These are phyloP conservation scores for Roridomyces roridus DNA, from an alignment of 768 basidiomycete species.

Conservation along the genomic window DNA sequence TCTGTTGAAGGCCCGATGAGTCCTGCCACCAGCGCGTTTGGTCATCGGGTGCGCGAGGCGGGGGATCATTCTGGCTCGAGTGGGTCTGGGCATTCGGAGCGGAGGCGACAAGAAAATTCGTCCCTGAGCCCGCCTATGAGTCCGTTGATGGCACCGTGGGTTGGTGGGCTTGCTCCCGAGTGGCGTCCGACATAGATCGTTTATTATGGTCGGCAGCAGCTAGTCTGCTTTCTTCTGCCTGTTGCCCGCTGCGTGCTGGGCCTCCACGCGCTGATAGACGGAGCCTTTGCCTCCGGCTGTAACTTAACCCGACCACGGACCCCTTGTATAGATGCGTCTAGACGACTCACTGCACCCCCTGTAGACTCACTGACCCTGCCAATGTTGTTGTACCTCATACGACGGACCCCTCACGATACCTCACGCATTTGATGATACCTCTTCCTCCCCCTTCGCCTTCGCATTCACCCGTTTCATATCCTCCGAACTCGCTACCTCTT, in stretches of 20 bases:
- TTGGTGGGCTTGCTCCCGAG: slow-evolving; percentile 22
- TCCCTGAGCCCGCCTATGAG: slow-evolving; percentile 11
- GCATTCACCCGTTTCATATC: not conserved
- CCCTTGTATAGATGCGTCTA: slow-evolving; percentile 6
- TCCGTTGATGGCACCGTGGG: slow-evolving; percentile 20
- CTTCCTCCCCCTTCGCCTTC: not conserved
- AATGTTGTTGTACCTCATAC: slow-evolving; percentile 13
- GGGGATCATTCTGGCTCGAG: slow-evolving; percentile 15
- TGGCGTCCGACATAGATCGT: slow-evolving; percentile 20
- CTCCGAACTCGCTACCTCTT: not conserved
- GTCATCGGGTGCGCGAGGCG: not conserved
- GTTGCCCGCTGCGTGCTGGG: not conserved
- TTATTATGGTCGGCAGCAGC: not conserved
- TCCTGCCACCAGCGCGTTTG: slow-evolving; percentile 23
- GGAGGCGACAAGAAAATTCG: slow-evolving; percentile 12
- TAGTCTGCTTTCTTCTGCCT: not conserved
- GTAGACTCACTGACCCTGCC: not conserved
- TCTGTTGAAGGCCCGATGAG: slow-evolving; percentile 23
- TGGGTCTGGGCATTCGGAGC: not conserved
- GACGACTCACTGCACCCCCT: not conserved
- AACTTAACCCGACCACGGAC: not conserved
- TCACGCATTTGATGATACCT: slow-evolving; percentile 26
- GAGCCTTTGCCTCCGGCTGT: not conserved
- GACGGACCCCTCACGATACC: slow-evolving; percentile 13
- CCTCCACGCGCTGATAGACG: not conserved